phyloP scores from a whole-genome alignment of 139 green algal species.

The Coelastrella sp. region DNA sequence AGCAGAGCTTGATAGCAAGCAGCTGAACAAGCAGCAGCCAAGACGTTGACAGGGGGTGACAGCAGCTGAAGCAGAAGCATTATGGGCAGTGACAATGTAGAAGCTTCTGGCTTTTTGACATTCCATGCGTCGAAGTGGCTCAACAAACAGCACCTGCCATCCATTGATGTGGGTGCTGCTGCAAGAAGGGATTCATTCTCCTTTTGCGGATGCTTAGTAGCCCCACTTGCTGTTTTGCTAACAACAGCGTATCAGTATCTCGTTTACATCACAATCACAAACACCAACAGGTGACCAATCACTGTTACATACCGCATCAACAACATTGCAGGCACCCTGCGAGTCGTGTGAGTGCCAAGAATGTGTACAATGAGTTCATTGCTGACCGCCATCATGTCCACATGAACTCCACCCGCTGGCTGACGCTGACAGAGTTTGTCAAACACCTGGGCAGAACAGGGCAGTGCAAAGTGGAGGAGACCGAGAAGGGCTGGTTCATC shows the following conservation, averaged over 20 bases:
- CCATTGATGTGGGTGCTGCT: too few species aligned
- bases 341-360: constrained; percentile 83
- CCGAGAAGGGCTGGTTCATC: constrained; percentile 96
- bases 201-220: not conserved
- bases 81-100: too few species aligned
- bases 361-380: constrained; percentile 98
- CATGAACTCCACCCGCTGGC: constrained; percentile 98
- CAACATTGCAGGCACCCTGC: constrained; percentile 74
- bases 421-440: constrained; percentile 77
- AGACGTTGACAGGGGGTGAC: not conserved
- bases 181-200: too few species aligned
- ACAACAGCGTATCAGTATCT: too few species aligned
- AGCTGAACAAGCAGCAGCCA: not conserved
- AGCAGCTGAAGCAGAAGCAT: not conserved
- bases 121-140: too few species aligned
- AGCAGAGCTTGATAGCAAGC: not conserved
- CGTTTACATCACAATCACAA: too few species aligned
- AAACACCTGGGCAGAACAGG: constrained; percentile 75
- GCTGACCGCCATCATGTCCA: constrained; percentile 92
- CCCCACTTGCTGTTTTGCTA: too few species aligned
- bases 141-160: too few species aligned
- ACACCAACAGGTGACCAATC: not conserved
- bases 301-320: not conserved
- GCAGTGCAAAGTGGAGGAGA: constrained; percentile 95
- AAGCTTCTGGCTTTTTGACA: too few species aligned